A percentile compares a stretch with the other conserved stretches of the same genome.
phyloP scores from a whole-genome alignment of 257 asterid genomes.

The Gentiana straminea region DNA sequence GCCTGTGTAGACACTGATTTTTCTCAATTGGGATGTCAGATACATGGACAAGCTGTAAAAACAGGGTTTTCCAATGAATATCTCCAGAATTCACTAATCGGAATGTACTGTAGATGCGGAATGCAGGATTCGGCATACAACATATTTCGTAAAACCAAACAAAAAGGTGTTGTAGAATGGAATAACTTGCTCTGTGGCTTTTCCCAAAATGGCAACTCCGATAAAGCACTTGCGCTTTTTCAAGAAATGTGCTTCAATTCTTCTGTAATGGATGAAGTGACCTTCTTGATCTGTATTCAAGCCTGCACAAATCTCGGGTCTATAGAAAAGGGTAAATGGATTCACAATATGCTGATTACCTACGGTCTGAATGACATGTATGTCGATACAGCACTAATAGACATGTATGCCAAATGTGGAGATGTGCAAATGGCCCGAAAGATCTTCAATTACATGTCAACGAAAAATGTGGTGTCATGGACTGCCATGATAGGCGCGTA shows the following conservation, averaged over 20 bases:
- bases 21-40: constrained; percentile 47
- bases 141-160: constrained; percentile 29
- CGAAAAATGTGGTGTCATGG: constrained; percentile 59
- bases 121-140: constrained; percentile 31
- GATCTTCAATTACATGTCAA: constrained; percentile 50
- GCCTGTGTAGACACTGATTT: constrained; percentile 57
- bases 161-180: constrained; percentile 56
- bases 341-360: constrained; percentile 61
- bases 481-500: constrained; percentile 73
- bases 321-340: constrained; percentile 62
- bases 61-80: constrained; percentile 41
- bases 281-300: constrained; percentile 63
- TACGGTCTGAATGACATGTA: constrained; percentile 51
- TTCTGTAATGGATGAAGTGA: constrained; percentile 57
- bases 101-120: constrained; percentile 74
- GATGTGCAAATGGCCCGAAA: constrained; percentile 48
- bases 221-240: constrained; percentile 50
- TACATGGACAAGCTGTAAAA: constrained; percentile 53
- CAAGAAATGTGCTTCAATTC: constrained; percentile 33
- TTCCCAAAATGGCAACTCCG: constrained; percentile 50
- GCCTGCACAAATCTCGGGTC: constrained; percentile 68
- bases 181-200: constrained; percentile 79
- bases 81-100: constrained; percentile 67
- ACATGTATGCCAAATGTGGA: constrained; percentile 86
- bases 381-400: constrained; percentile 50